Conservation (phyloP, 139 green algal species). For the Zygnema circumcarinatum region DNA sequence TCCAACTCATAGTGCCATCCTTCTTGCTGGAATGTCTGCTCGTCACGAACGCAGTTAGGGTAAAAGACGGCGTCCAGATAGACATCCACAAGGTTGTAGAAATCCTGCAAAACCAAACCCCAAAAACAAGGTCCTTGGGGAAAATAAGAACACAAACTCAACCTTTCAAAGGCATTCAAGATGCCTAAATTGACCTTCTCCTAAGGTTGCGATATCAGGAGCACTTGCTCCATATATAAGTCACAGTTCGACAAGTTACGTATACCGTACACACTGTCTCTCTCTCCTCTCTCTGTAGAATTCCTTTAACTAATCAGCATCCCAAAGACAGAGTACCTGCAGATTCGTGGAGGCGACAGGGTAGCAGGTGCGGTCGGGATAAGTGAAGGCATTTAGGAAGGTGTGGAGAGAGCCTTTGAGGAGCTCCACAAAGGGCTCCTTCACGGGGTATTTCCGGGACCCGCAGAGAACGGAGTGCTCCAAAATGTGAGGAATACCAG, state of each 20-base stretch:
- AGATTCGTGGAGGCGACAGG: conserved; percentile 83
- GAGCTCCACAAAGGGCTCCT: conserved; percentile 97
- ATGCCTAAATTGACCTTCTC: not conserved
- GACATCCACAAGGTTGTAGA: conserved; percentile 99
- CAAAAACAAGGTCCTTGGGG: conserved; percentile 91
- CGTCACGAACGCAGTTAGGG: conserved; percentile 87
- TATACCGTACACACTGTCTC: too few species aligned
- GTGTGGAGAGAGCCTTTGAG: conserved; percentile 97
- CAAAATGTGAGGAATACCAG: conserved; percentile 96
- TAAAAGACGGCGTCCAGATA: conserved; percentile 98
- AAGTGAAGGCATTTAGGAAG: conserved; percentile 99
- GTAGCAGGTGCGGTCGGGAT: conserved; percentile 99
- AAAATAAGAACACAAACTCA: conserved; percentile 3
- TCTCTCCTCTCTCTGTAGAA: too few species aligned
- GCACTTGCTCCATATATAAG: too few species aligned
- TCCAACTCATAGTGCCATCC: conserved; percentile 93
- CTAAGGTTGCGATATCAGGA: not conserved
- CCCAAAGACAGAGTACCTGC: too few species aligned
- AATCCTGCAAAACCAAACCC: conserved; percentile 89
- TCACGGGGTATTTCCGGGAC: conserved; percentile 84
- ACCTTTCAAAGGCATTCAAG: not conserved
- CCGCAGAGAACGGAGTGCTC: conserved; percentile 97
- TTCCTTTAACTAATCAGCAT: too few species aligned
- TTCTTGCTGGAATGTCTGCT: conserved; percentile 91
- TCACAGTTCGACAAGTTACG: too few species aligned